Base-by-base conservation (phyloP, 768 basidiomycete species). In the Mycena indigotica region DNA sequence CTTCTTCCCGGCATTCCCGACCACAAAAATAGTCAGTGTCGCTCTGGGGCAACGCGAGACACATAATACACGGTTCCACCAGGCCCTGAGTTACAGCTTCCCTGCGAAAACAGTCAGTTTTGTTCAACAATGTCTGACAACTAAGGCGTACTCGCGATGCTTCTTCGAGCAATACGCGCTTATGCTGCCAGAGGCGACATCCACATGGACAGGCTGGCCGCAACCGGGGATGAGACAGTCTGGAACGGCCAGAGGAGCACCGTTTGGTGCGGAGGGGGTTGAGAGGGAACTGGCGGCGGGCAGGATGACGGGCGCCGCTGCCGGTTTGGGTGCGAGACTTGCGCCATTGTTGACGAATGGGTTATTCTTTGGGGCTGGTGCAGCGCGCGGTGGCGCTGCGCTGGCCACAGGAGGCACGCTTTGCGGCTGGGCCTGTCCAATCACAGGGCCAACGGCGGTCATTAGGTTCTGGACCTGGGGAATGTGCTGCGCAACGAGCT, bases 1-100 rank as follows among this genome's bases (percentile, higher is more conserved):
- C 82, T 61, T 85, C 80, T 44, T 86, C 83, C 63, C 79, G 79
- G 68, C 86, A 88, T 3, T 74, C 74, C 55, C 75, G 70, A 17
- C 82, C 77, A 63, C 86, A 88, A 67, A 88, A 88, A 67, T 87
- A 85, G 72, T 88, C 85, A 4, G 67, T 73, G 35, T 77, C 77
- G 55, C 80, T 79, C 67, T 88, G 86, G 21, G 86, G 86, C 58
- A 81, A 72, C 39, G 72, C 74, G 64, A 84, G 69, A 64, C 86
- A 88, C 84, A 87, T 83, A 64, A 88, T 86, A 61, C 86, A 87
- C 10, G 81, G 77, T 15, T 74, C 66, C 29, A 73, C 80, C 29
- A 85, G 62, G 26, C 85, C 83, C 17, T 77, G 70, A 16, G 67
- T 70, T 13, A 87, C 84, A 1, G 84, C 85, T 65, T 87, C 84